phyloP scores from a whole-genome alignment of 306 rosid species.

The Vigna hirtella region DNA sequence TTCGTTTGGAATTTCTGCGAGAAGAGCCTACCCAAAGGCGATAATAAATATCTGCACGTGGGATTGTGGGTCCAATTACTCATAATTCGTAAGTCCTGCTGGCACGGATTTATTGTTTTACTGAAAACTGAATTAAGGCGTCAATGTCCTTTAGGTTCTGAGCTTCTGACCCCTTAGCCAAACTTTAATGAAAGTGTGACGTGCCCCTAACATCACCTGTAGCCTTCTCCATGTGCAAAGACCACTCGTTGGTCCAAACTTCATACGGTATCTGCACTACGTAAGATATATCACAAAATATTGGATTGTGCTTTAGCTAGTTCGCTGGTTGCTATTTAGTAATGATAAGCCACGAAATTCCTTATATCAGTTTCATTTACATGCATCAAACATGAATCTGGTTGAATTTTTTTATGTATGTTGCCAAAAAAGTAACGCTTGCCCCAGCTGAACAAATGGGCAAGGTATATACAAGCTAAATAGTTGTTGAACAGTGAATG shows the following conservation, averaged over 20 bases:
- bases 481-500: constrained; percentile 23
- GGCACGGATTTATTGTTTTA: constrained; percentile 27
- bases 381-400: background rate
- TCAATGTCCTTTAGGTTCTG: constrained; percentile 21
- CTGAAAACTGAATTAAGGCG: constrained; percentile 11
- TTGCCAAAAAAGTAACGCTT: constrained; percentile 11
- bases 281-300: background rate
- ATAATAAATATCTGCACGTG: constrained; percentile 10
- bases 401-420: background rate
- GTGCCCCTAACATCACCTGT: constrained; percentile 21
- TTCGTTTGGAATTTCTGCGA: background rate
- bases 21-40: constrained; percentile 7
- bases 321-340: background rate
- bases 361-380: background rate
- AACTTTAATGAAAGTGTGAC: constrained; percentile 27
- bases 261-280: background rate
- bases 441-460: constrained; percentile 35
- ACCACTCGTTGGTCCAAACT: background rate
- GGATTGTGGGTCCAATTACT: constrained; percentile 21
- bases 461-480: constrained; percentile 48
- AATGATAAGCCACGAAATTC: constrained; percentile 7
- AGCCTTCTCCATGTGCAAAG: constrained; percentile 6
- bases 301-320: background rate
- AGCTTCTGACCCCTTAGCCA: constrained; percentile 5
- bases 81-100: background rate